A percentile compares a stretch with the other conserved stretches of the same genome.
phyloP scores from a whole-genome alignment of 2,329 filamentous ascomycete genomes.

The Microthyrium microscopicum region DNA sequence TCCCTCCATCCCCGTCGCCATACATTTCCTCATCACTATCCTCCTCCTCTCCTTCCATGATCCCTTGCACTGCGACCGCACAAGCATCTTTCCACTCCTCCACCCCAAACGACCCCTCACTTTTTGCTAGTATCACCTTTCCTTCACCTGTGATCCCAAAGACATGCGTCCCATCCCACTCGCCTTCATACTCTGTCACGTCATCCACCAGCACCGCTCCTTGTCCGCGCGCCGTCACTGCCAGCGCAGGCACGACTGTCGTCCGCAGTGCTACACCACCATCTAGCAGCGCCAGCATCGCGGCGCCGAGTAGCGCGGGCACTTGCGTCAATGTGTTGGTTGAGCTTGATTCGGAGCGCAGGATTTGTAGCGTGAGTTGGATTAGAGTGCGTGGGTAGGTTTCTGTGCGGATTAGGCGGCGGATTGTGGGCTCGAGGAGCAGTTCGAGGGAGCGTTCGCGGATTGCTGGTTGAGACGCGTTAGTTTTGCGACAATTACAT shows the following conservation, averaged over 20 bases:
- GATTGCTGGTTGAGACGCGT: slow-evolving; percentile 23
- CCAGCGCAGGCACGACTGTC: slow-evolving; percentile 44
- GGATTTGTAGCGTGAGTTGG: slow-evolving; percentile 67
- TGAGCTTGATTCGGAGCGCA: slow-evolving; percentile 14
- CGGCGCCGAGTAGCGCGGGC: slow-evolving; percentile 65
- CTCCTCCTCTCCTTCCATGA: slow-evolving; percentile 20
- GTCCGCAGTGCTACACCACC: slow-evolving; percentile 64
- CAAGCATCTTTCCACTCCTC: slow-evolving; percentile 60
- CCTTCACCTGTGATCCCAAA: slow-evolving; percentile 62
- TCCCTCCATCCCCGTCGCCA: too few species aligned
- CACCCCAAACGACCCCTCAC: slow-evolving; percentile 61
- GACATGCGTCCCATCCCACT: slow-evolving; percentile 37
- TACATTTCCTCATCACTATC: slow-evolving; percentile 21
- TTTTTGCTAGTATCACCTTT: slow-evolving; percentile 62
- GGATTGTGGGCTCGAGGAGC: slow-evolving; percentile 53
- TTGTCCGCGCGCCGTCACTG: too few species aligned
- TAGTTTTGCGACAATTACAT: background rate
- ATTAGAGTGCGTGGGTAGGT: slow-evolving; percentile 63
- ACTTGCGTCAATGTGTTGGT: slow-evolving; percentile 45
- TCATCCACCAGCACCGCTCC: too few species aligned
- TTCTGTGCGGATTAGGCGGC: slow-evolving; percentile 57
- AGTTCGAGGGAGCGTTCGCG: slow-evolving; percentile 60
- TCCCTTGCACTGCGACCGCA: slow-evolving; percentile 47
- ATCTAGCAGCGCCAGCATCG: slow-evolving; percentile 62
- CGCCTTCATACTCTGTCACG: too few species aligned